A percentile compares a stretch with the other conserved stretches of the same genome.
These are phyloP conservation scores for Achaetomium macrosporum DNA, from an alignment of 2,329 filamentous ascomycete species.

Conservation along the genomic window DNA sequence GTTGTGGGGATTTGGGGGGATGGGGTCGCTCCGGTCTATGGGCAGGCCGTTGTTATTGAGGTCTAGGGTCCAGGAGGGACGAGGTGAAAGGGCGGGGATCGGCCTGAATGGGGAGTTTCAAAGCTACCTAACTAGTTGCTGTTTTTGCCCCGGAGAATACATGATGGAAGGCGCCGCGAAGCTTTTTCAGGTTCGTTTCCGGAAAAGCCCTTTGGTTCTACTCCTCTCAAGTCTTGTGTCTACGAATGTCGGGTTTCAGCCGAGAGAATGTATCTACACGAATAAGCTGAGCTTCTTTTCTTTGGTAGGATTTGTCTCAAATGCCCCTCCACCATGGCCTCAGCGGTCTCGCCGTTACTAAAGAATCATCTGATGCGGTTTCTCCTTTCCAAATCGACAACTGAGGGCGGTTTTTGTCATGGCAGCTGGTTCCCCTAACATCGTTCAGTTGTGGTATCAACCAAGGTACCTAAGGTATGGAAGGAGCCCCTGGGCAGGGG, in stretches of 20 bases:
- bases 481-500: too few relatives aligned
- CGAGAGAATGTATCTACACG: constrained; percentile 13
- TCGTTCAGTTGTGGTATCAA: too few relatives aligned
- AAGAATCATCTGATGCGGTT: neutral
- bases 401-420: too few relatives aligned
- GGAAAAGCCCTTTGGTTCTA: neutral
- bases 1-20: constrained; percentile 63
- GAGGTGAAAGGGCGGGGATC: neutral
- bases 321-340: neutral
- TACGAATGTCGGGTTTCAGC: neutral
- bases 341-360: neutral
- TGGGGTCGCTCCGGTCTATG: constrained; percentile 32
- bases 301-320: neutral
- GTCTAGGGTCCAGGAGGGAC: neutral
- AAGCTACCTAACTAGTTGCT: neutral
- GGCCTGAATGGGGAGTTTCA: too few relatives aligned
- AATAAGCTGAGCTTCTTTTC: constrained; percentile 1
- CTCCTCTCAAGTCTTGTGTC: neutral
- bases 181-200: neutral
- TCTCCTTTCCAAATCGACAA: too few relatives aligned
- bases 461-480: too few relatives aligned
- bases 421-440: too few relatives aligned
- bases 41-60: constrained; percentile 17
- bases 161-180: neutral
- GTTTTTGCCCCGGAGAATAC: neutral